Base-by-base conservation (phyloP, 306 rosid genomes). In the Castanea sativa region DNA sequence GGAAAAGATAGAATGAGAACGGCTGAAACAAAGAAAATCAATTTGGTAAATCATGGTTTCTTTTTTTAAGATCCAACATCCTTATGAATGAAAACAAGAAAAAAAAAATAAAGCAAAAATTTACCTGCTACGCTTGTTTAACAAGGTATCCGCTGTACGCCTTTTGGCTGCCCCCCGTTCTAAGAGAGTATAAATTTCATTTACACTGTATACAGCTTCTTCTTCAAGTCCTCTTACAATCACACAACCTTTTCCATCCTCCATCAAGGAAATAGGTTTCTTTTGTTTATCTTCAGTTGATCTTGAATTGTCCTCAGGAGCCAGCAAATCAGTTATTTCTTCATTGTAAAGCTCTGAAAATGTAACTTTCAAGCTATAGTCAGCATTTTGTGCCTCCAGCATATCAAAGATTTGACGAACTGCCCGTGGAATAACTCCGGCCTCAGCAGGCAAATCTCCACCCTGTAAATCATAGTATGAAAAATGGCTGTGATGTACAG, bases 351-450 rank as follows among this genome's bases (percentile, higher is more conserved):
- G 94, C 85, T 95, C 99, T 85, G 91, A 90, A 74, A 95, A 95
- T 67, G 98, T 91, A 29, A 95, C 99, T 85, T 90, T 93, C 86
- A 95, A 78, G 81, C 90, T 95, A 76, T 95, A 95, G 79, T 95
- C 99, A 58, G 97, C 96, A 56, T 82, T 90, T 55, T 93, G 99
- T 51, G 89, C 86, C 81, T 95, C 99, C 70, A 95, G 89, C 57
- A 91, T 90, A 70, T 95, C 97, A 67, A 95, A 95, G 75, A 95
- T 93, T 71, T 95, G 98, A 78, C 93, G 95, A 73, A 95, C 97
- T 51, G 98, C 97, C 76, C 99, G 79, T 56, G 99, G 99, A 84
- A 95, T 95, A 60, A 95, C 99, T 86, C 99, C 98, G 60, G 98
- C 92, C 83, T 91, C 98, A 33, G 91, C 87, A 68, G 96, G 90